A percentile compares a stretch with the other conserved stretches of the same genome.
phyloP scores from a whole-genome alignment of 129 eudicot genomes.

The Helianthus tuberosus region DNA sequence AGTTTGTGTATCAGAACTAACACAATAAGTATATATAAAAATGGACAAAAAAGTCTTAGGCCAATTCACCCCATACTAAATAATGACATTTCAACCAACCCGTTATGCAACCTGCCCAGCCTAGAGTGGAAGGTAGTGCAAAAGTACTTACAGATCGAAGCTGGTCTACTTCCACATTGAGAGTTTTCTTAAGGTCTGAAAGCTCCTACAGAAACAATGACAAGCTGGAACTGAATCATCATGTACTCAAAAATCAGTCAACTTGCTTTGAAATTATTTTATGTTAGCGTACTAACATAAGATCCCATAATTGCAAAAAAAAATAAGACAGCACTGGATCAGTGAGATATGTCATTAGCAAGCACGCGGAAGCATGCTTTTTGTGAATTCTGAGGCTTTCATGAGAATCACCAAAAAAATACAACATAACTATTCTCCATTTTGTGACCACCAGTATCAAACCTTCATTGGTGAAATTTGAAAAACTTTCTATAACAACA shows the following conservation, averaged over 20 bases:
- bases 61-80: not conserved
- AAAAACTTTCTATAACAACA: not conserved
- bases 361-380: not conserved
- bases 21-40: not conserved
- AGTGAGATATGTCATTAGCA: too few relatives aligned
- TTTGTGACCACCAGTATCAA: not conserved
- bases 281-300: not conserved
- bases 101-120: not conserved
- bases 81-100: not conserved
- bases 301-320: not conserved
- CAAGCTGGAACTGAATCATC: slow-evolving; percentile 18
- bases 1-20: too few relatives aligned
- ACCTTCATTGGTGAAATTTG: not conserved
- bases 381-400: not conserved
- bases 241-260: not conserved
- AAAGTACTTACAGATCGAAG: slow-evolving; percentile 67
- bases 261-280: not conserved
- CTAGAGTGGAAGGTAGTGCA: slow-evolving; percentile 2
- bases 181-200: slow-evolving; percentile 78
- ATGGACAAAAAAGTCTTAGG: not conserved
- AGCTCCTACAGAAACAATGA: slow-evolving; percentile 63
- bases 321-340: too few relatives aligned
- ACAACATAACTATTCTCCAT: not conserved
- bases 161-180: slow-evolving; percentile 85
- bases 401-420: not conserved